phyloP scores from a whole-genome alignment of 257 asterid species.

The Solanum bulbocastanum region DNA sequence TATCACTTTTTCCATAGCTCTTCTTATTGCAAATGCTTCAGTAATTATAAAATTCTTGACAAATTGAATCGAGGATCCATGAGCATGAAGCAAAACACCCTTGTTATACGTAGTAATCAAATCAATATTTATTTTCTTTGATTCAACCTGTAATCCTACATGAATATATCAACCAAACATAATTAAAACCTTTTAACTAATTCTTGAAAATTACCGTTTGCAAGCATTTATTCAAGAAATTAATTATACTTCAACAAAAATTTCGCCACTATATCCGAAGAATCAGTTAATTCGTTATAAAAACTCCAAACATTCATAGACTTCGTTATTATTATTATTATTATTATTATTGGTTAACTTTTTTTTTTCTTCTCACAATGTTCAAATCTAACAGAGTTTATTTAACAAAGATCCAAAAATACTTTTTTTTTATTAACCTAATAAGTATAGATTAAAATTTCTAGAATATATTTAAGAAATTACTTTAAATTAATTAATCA shows the following conservation, averaged over 20 bases:
- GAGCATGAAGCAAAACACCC: not conserved
- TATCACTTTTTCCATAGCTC: not conserved
- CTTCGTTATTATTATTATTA: too few relatives aligned
- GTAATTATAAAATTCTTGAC: too few relatives aligned
- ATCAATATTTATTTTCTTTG: too few relatives aligned
- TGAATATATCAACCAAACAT: too few relatives aligned
- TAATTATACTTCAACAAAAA: too few relatives aligned
- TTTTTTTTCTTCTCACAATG: not conserved
- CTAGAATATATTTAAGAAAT: not conserved
- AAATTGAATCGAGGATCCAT: too few relatives aligned
- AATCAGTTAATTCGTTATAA: too few relatives aligned
- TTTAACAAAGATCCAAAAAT: not conserved
- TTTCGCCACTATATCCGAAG: rapidly evolving
- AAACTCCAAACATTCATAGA: not conserved
- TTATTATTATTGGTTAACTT: too few relatives aligned
- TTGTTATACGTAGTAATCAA: too few relatives aligned
- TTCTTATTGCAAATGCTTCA: too few relatives aligned
- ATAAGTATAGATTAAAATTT: not conserved
- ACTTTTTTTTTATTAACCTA: not conserved
- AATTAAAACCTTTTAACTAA: too few relatives aligned
- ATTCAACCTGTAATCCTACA: too few relatives aligned
- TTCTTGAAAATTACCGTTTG: not conserved
- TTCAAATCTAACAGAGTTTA: not conserved
- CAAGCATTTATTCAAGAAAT: not conserved
- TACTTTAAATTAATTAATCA: not conserved